phyloP scores from a whole-genome alignment of 345 rosid species.

The Eucalyptus viminalis region DNA sequence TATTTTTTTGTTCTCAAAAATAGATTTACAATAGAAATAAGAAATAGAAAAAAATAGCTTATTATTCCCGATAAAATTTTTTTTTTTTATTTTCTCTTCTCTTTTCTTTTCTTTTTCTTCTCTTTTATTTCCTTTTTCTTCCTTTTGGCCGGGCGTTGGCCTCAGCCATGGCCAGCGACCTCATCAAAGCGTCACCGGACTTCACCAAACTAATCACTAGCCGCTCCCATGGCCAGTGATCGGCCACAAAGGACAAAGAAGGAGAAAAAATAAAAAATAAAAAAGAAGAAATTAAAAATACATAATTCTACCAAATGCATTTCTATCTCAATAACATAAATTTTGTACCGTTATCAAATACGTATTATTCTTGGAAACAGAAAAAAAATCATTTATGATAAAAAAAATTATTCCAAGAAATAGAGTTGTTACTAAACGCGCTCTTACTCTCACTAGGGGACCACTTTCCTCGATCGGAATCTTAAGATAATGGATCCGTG shows the following conservation, averaged over 20 bases:
- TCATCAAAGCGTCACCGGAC: rapidly evolving
- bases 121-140: too few relatives aligned
- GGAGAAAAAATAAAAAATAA: rapidly evolving
- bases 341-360: rapidly evolving
- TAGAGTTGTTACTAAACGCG: rapidly evolving
- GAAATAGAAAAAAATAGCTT: rapidly evolving
- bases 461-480: neutral
- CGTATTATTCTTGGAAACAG: rapidly evolving
- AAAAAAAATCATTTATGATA: too few relatives aligned
- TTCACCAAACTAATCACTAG: rapidly evolving
- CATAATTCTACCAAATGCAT: rapidly evolving
- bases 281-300: too few relatives aligned
- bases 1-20: too few relatives aligned
- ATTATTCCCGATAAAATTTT: rapidly evolving
- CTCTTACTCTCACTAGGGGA: rapidly evolving
- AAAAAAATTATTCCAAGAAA: rapidly evolving
- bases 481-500: neutral
- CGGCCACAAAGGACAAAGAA: too few relatives aligned
- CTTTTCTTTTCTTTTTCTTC: too few relatives aligned
- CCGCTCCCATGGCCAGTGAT: rapidly evolving
- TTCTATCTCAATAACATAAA: rapidly evolving
- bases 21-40: too few relatives aligned
- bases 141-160: rapidly evolving
- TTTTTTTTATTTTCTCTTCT: too few relatives aligned
- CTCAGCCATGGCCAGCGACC: rapidly evolving